Conservation (phyloP, 140 eudicot genomes). For the Flaveria floridana region DNA sequence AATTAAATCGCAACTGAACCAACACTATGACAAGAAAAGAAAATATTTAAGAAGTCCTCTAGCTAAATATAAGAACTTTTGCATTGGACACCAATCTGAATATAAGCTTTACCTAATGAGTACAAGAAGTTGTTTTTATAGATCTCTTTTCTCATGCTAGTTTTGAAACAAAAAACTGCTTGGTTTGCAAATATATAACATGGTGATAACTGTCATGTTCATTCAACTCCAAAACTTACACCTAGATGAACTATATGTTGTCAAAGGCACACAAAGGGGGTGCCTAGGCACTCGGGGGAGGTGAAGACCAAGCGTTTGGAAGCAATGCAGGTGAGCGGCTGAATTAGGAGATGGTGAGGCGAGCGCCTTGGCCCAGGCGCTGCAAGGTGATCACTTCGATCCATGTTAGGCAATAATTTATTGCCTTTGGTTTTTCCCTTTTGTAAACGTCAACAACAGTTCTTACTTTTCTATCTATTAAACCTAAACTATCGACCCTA, state of each 20-base stretch:
- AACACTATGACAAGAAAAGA: background rate
- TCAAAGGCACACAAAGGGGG: background rate
- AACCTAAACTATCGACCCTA: background rate
- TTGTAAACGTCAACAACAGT: background rate
- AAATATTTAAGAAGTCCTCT: background rate
- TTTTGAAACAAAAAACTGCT: background rate
- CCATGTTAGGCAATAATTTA: background rate
- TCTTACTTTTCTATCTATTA: background rate
- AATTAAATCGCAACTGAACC: background rate
- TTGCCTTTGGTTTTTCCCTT: background rate
- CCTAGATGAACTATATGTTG: background rate
- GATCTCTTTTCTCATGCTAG: background rate
- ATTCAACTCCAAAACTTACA: background rate
- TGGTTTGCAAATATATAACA: no score
- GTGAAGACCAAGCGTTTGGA: background rate
- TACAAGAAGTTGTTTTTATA: background rate
- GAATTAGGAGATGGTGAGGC: background rate
- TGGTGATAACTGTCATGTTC: background rate
- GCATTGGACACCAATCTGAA: background rate
- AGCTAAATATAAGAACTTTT: background rate
- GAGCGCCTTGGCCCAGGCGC: background rate
- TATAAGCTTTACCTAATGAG: background rate
- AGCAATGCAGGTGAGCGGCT: background rate
- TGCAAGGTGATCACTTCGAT: background rate
- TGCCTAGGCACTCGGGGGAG: background rate